Conservation (phyloP, 1,284 basidiomycete genomes). For the Microbotryum violaceum region DNA sequence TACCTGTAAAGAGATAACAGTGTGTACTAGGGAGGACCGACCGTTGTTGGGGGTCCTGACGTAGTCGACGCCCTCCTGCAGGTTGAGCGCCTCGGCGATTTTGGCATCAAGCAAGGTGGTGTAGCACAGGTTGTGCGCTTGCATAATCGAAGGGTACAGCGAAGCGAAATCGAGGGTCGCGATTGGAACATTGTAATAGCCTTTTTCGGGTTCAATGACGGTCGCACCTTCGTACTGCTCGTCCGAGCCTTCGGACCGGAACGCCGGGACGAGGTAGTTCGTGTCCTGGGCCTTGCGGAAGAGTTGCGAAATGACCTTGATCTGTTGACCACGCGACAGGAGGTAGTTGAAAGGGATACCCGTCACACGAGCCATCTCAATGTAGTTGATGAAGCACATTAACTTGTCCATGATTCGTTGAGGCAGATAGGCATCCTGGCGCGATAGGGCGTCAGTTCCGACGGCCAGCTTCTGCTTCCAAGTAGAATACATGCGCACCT, state of each 20-base stretch:
- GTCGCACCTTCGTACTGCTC: conserved; percentile 96
- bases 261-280: conserved; percentile 73
- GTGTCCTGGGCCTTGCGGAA: conserved; percentile 81
- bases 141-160: conserved; percentile 97
- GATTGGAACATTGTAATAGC: conserved; percentile 89
- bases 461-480: not conserved
- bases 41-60: conserved; percentile 83
- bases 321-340: conserved; percentile 83
- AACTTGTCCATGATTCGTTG: conserved; percentile 89
- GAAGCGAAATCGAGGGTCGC: conserved; percentile 96
- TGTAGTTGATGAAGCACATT: conserved; percentile 96
- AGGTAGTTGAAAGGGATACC: conserved; percentile 96
- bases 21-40: conserved; percentile 39
- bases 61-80: conserved; percentile 80
- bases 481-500: conserved; percentile 49
- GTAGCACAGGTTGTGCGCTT: conserved; percentile 96
- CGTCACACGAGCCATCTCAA: conserved; percentile 91
- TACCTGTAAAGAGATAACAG: not conserved
- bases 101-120: conserved; percentile 75
- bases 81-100: conserved; percentile 64
- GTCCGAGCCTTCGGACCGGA: conserved; percentile 80
- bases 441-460: not conserved
- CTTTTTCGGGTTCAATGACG: conserved; percentile 87
- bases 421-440: conserved; percentile 90
- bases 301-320: conserved; percentile 90